Percentiles rank a stretch among this genome's conserved stretches.
phyloP scores from a whole-genome alignment of 371 early-diverging fungal genomes.

The Apophysomyces sp. region DNA sequence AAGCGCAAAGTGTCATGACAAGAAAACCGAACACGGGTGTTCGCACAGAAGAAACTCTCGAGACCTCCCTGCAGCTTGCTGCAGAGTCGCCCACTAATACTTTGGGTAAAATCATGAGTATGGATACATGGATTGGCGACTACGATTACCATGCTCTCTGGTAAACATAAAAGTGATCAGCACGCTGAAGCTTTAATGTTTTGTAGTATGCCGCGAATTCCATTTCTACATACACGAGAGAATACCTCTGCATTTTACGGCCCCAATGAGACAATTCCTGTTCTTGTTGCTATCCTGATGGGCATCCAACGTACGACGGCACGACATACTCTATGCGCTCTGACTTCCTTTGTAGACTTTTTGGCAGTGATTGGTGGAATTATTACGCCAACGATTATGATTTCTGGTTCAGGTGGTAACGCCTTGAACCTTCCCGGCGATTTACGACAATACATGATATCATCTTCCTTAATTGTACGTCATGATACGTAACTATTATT shows the following conservation, averaged over 20 bases:
- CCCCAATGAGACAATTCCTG: conserved; percentile 29
- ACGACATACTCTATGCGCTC: background rate
- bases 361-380: conserved; percentile 52
- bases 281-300: conserved; percentile 30
- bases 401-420: conserved; percentile 46
- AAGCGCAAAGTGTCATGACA: conserved; percentile 10
- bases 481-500: background rate
- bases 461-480: conserved; percentile 46
- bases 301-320: conserved; percentile 26
- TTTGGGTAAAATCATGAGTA: background rate
- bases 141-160: conserved; percentile 37
- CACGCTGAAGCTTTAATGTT: background rate
- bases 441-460: conserved; percentile 51
- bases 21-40: conserved; percentile 2
- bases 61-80: background rate
- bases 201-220: conserved; percentile 28
- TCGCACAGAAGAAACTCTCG: conserved; percentile 11
- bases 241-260: conserved; percentile 29
- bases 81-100: background rate
- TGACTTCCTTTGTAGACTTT: conserved; percentile 21
- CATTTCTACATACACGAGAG: conserved; percentile 11
- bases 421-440: conserved; percentile 45
- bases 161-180: background rate
- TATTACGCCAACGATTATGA: conserved; percentile 48
- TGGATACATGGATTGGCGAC: conserved; percentile 28